Conservation (phyloP, 75 land plant species). For the Sequoia sempervirens region DNA sequence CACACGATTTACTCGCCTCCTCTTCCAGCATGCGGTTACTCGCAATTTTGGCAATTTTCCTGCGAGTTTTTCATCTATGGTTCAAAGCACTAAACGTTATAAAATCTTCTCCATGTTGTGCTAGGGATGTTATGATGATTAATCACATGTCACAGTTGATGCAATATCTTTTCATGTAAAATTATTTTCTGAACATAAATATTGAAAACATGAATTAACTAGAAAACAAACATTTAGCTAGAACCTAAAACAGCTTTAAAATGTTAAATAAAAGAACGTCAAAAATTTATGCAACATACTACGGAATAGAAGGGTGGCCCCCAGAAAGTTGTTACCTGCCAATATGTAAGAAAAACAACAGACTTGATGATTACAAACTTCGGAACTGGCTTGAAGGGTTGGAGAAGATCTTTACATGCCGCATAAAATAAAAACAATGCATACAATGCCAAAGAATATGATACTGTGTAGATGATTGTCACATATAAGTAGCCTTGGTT, state of each 20-base stretch:
- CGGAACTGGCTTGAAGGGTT: constrained; percentile 44
- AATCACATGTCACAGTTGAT: background rate
- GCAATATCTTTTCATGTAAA: background rate
- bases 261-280: background rate
- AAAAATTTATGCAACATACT: background rate
- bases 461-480: constrained; percentile 44
- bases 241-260: background rate
- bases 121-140: background rate
- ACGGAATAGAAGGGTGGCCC: background rate
- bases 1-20: too few relatives aligned
- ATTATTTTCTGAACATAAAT: background rate
- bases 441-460: constrained; percentile 37
- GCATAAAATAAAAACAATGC: constrained; percentile 41
- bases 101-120: background rate
- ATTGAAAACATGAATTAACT: background rate
- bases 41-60: too few relatives aligned
- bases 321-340: constrained; percentile 37
- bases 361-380: constrained; percentile 56
- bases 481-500: constrained; percentile 35
- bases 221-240: background rate
- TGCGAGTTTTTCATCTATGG: too few relatives aligned
- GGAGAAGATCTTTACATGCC: constrained; percentile 43
- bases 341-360: constrained; percentile 51
- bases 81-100: background rate
- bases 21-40: too few relatives aligned